Conservation (phyloP, 345 rosid genomes). For the Moringa oleifera region DNA sequence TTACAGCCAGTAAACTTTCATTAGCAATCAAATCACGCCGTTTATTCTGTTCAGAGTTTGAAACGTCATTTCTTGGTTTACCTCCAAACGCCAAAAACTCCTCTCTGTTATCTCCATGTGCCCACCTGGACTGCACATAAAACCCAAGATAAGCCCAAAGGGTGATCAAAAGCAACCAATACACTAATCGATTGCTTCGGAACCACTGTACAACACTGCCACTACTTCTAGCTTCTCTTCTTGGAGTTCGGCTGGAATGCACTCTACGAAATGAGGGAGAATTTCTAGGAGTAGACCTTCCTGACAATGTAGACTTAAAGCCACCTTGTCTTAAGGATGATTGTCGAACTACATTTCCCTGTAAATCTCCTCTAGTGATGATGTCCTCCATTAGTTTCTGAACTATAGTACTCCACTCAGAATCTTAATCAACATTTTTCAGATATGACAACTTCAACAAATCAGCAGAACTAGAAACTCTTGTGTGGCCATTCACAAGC, state of each 20-base stretch:
- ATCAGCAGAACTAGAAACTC: background rate
- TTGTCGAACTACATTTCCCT: slow-evolving; percentile 18
- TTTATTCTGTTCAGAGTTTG: slow-evolving; percentile 29
- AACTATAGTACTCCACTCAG: slow-evolving; percentile 7
- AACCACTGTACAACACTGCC: slow-evolving; percentile 64
- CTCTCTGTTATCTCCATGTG: slow-evolving; percentile 76
- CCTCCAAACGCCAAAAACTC: slow-evolving; percentile 66
- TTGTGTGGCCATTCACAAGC: background rate
- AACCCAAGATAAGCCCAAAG: slow-evolving; percentile 97
- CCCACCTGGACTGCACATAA: slow-evolving; percentile 94
- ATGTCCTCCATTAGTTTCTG: slow-evolving; percentile 56
- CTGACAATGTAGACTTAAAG: slow-evolving; percentile 61
- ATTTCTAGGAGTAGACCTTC: slow-evolving; percentile 66
- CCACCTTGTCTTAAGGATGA: slow-evolving; percentile 54
- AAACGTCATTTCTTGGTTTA: slow-evolving; percentile 28
- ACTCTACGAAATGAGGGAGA: slow-evolving; percentile 62
- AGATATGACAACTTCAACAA: background rate
- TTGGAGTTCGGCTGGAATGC: slow-evolving; percentile 73
- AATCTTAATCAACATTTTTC: slow-evolving; percentile 13
- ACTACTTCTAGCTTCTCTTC: slow-evolving; percentile 64
- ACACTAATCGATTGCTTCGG: slow-evolving; percentile 66
- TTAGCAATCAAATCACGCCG: slow-evolving; percentile 49
- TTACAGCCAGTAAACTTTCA: slow-evolving; percentile 34
- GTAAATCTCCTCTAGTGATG: slow-evolving; percentile 18
- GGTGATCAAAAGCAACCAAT: slow-evolving; percentile 93